These are phyloP conservation scores for Peniophora sp. DNA, from an alignment of 1,284 basidiomycete species.

Conservation along the genomic window DNA sequence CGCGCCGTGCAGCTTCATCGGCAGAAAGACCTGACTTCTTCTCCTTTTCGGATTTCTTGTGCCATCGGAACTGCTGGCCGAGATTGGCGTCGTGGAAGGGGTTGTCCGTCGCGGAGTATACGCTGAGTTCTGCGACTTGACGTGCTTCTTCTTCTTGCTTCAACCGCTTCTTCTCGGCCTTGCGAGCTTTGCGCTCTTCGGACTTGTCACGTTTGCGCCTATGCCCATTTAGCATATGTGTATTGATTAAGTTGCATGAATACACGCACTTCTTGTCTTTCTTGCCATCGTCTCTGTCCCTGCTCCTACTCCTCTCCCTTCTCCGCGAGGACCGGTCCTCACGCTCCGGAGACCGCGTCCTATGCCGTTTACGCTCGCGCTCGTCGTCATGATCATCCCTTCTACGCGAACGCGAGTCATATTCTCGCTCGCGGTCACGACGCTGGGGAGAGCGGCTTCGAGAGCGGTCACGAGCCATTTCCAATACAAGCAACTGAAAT, in stretches of 20 bases:
- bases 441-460: slow-evolving; percentile 10
- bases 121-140: slow-evolving; percentile 80
- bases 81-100: slow-evolving; percentile 97
- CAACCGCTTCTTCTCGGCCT: slow-evolving; percentile 74
- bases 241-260: slow-evolving; percentile 5
- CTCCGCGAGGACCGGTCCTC: slow-evolving; percentile 28
- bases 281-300: slow-evolving; percentile 31
- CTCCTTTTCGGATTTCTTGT: slow-evolving; percentile 97
- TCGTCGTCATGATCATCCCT: slow-evolving; percentile 20
- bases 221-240: slow-evolving; percentile 4
- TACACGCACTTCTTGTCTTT: slow-evolving; percentile 56
- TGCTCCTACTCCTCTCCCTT: slow-evolving; percentile 27
- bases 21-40: slow-evolving; percentile 78
- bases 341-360: slow-evolving; percentile 27
- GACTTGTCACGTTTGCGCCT: slow-evolving; percentile 78
- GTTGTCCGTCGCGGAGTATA: slow-evolving; percentile 93
- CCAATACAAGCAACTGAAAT: neutral
- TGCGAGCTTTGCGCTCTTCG: slow-evolving; percentile 68
- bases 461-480: slow-evolving; percentile 14
- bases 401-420: neutral
- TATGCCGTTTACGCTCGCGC: slow-evolving; percentile 24
- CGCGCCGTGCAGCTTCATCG: slow-evolving; percentile 75
- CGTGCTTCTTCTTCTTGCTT: slow-evolving; percentile 83
- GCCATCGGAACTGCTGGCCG: slow-evolving; percentile 94
- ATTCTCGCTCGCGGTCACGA: slow-evolving; percentile 11